Conservation (phyloP, 2,329 filamentous ascomycete species). For the Fusarium nanum region DNA sequence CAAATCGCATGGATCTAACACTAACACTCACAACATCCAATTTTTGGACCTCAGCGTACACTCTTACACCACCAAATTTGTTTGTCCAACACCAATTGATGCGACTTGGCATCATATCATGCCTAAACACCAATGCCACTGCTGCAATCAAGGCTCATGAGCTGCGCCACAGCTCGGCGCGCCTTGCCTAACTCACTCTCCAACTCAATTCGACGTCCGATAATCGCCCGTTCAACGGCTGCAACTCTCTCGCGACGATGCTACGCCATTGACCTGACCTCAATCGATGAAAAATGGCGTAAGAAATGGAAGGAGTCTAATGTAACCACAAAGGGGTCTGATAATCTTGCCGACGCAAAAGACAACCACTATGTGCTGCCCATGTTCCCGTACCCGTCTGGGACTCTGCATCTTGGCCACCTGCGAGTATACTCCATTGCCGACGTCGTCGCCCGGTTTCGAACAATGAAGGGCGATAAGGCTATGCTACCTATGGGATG, state of each 20-base stretch:
- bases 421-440: slow-evolving; percentile 91
- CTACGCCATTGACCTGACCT: slow-evolving; percentile 60
- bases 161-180: slow-evolving; percentile 39
- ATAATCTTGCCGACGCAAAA: slow-evolving; percentile 36
- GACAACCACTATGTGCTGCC: slow-evolving; percentile 77
- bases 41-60: slow-evolving; percentile 6
- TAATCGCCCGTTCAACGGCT: slow-evolving; percentile 13
- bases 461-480: slow-evolving; percentile 76
- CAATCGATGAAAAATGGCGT: slow-evolving; percentile 64
- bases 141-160: slow-evolving; percentile 47
- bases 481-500: slow-evolving; percentile 93
- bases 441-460: slow-evolving; percentile 83
- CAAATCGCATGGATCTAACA: not conserved
- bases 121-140: slow-evolving; percentile 46
- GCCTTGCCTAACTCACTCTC: slow-evolving; percentile 21
- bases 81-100: slow-evolving; percentile 14
- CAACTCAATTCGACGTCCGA: slow-evolving; percentile 27
- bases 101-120: slow-evolving; percentile 45
- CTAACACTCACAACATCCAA: not conserved
- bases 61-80: not conserved
- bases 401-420: slow-evolving; percentile 86
- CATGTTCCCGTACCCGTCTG: slow-evolving; percentile 95
- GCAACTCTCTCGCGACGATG: slow-evolving; percentile 44
- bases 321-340: slow-evolving; percentile 8
- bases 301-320: slow-evolving; percentile 54